phyloP scores from a whole-genome alignment of 108 stramenopile genomes.

The Heterococcus sp. region DNA sequence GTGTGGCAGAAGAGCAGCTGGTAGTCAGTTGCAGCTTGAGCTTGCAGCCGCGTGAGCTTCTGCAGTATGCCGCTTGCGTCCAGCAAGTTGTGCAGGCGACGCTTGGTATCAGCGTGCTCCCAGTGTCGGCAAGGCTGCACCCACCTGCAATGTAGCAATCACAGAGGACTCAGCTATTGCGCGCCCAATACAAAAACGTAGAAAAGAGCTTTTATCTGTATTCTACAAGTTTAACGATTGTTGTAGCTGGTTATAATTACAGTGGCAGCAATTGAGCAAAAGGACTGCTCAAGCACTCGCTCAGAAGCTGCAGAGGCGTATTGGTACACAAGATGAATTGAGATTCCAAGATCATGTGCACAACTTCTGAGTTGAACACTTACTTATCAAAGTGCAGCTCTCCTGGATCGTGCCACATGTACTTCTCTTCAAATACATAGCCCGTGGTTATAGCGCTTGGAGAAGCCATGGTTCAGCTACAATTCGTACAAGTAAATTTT shows the following conservation, averaged over 20 bases:
- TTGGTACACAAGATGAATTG: not conserved
- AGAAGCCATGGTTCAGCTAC: too few species aligned
- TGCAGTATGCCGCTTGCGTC: conserved; percentile 22
- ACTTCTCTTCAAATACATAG: conserved; percentile 3
- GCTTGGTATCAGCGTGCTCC: conserved; percentile 35
- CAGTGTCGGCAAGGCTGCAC: conserved; percentile 36
- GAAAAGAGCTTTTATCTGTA: not conserved
- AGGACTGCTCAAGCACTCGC: conserved; percentile 4
- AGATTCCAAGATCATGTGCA: not conserved
- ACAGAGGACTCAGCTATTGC: too few species aligned
- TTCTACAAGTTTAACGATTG: not conserved
- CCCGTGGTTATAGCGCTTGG: too few species aligned
- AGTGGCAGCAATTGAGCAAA: not conserved
- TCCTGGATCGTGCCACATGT: conserved; percentile 47
- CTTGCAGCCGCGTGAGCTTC: not conserved
- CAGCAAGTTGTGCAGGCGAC: conserved; percentile 47
- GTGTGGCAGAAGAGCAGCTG: conserved; percentile 21
- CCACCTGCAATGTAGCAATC: not conserved
- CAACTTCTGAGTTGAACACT: not conserved
- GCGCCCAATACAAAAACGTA: not conserved
- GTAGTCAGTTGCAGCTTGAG: conserved; percentile 12
- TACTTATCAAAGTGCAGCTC: not conserved
- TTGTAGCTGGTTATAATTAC: not conserved
- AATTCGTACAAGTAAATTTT: too few species aligned
- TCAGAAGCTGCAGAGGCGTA: not conserved